Percentiles rank a stretch among this genome's conserved stretches.
These are phyloP conservation scores for Groenewaldozyma salmanticensis DNA, from an alignment of 805 yeast species.

Conservation along the genomic window DNA sequence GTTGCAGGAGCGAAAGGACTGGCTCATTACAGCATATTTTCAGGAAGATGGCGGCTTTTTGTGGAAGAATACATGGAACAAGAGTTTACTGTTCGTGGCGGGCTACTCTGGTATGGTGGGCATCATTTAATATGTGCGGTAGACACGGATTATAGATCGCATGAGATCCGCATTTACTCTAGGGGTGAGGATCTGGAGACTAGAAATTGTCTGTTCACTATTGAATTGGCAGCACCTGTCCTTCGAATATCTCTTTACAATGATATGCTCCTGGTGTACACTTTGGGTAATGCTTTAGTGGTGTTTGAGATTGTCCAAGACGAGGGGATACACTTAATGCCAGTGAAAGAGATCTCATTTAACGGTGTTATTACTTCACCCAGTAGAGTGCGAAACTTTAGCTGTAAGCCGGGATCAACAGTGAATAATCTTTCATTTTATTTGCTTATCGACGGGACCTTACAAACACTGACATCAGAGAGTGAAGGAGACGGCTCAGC, in stretches of 20 bases:
- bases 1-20: conserved; percentile 42
- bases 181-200: conserved; percentile 27
- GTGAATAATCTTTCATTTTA: conserved; percentile 14
- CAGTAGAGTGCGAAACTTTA: conserved; percentile 28
- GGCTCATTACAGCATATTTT: conserved; percentile 31
- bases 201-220: conserved; percentile 23
- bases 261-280: conserved; percentile 28
- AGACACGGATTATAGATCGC: conserved; percentile 17
- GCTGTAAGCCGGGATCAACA: conserved; percentile 14
- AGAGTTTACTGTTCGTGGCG: conserved; percentile 30
- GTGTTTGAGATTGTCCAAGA: conserved; percentile 20
- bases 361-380: conserved; percentile 30
- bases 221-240: conserved; percentile 24
- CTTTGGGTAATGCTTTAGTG: conserved; percentile 22
- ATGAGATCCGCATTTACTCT: conserved; percentile 28
- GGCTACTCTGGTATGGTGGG: conserved; percentile 30
- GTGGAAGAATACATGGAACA: conserved; percentile 28
- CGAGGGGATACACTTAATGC: conserved; percentile 18
- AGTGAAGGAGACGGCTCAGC: neutral
- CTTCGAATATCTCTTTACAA: conserved; percentile 23
- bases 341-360: conserved; percentile 27
- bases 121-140: conserved; percentile 26
- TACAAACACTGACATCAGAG: conserved; percentile 22
- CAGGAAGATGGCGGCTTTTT: conserved; percentile 40
- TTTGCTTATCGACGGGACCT: conserved; percentile 30